Evolutionary conservation across 805 yeast genomes (phyloP).

Genomic region (Metschnikowia lunata): DNA sequence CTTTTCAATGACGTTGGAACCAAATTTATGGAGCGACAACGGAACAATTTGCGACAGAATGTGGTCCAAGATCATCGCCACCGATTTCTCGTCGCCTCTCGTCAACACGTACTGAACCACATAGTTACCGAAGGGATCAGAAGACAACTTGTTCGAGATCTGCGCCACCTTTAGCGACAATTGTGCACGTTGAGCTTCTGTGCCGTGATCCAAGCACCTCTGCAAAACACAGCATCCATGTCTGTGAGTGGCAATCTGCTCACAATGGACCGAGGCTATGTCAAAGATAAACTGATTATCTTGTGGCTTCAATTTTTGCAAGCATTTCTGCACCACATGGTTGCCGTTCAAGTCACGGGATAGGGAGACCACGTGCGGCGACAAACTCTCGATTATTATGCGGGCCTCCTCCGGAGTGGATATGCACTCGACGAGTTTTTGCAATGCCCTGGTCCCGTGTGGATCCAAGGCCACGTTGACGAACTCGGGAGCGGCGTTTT

Average conservation of each 20-base stretch:
- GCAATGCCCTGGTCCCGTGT: slow-evolving; percentile 95
- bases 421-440: slow-evolving; percentile 83
- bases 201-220: slow-evolving; percentile 90
- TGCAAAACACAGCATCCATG: slow-evolving; percentile 96
- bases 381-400: slow-evolving; percentile 55
- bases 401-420: slow-evolving; percentile 66
- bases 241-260: slow-evolving; percentile 86
- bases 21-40: slow-evolving; percentile 56
- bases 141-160: slow-evolving; percentile 63
- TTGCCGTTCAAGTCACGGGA: slow-evolving; percentile 93
- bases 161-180: slow-evolving; percentile 65
- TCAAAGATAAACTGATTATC: slow-evolving; percentile 87
- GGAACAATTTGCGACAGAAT: slow-evolving; percentile 35
- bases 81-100: slow-evolving; percentile 38
- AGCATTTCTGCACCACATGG: slow-evolving; percentile 91
- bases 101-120: slow-evolving; percentile 88
- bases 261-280: slow-evolving; percentile 68
- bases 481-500: slow-evolving; percentile 67
- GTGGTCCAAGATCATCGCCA: slow-evolving; percentile 32
- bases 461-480: slow-evolving; percentile 83
- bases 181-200: slow-evolving; percentile 59
- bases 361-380: slow-evolving; percentile 69
- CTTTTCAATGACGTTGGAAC: slow-evolving; percentile 58
- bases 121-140: slow-evolving; percentile 95
- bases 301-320: slow-evolving; percentile 62